Base-by-base conservation (phyloP, 169 alveolate species). In the Plasmodium inui region DNA sequence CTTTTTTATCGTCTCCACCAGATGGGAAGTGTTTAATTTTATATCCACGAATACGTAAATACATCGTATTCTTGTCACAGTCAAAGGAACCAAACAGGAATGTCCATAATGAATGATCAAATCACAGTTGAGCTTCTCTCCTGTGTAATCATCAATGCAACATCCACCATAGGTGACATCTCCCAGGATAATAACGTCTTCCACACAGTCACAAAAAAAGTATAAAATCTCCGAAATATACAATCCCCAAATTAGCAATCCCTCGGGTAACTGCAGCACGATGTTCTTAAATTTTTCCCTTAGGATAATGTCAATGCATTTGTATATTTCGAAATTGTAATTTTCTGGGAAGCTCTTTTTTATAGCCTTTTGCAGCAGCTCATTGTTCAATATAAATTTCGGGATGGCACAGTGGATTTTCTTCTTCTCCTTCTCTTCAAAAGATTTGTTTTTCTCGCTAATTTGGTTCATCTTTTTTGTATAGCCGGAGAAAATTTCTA, bases 111-210 rank as follows among this genome's bases (percentile, higher is more conserved):
- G 99, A 41, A 99, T 98, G 80, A 99, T 96, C 80, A 99, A 98
- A 90, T 99, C 99, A 91, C 98, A 97, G 9, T 98, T 98, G 74
- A 98, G 89, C 57, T 96, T 96, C 32, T 96, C 96, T 10, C 99
- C 99, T 39, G 99, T 98, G 78, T 98, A 94, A 97, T 99, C 99
- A 96, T 99, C 99, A 53, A 99, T 97, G 95, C 99, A 99, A 95
- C 99, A 99, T 26, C 99, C 99, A 19, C 99, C 99, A 97, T 98
- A 99, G 3, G 99, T 98, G 1, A 99, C 99, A 95, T 99, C 99
- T 17, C 95, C 92, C 30, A 83, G 72, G 61, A 88, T 81, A n/a
- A 90, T 84, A 32, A 97, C 97, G 44, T 97, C 98, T 93, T 90
- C 95, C 73, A 91, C 94, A 10, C 96, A 80, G 19, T 89, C 92